Base-by-base conservation (phyloP, 2,329 filamentous ascomycete genomes). In the Arthrobotrys conoides region DNA sequence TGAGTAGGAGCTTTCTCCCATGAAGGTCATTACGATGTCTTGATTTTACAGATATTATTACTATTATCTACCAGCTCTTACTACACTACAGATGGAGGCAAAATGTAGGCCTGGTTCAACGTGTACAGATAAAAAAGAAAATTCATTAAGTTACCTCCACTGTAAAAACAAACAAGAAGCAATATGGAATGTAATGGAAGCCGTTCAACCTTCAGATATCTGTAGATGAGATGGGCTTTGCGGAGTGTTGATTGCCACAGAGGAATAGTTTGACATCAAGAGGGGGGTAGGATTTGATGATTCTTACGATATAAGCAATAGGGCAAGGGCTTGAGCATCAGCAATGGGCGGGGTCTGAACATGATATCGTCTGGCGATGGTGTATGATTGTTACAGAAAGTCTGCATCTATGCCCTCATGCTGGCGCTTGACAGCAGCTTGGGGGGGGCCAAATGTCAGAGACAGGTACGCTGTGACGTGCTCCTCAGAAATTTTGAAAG, bases 71-170 rank as follows among this genome's bases (percentile, higher is more conserved):
- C n/a, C 33, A 53, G n/a, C 72, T 57, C 36, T 61, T n/a, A 71
- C 33, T 55, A 5, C 33, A 36, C 1, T 36, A 36, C 33, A 12
- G 33, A 36, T 8, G 33, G 33, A 36, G 33, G 4, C 9, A 36
- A 4, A 36, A 49, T 55, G 57, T 53, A 51, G 33, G 61, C 53
- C 53, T 63, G 48, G 27, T 77, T 71, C 49, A 67, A 63, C 49
- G 49, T 77, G 73, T 77, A 77, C 73, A 77, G 73, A 71, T 77
- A 77, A 53, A 71, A 16, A 46, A 66, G 38, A 67, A 71, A 77
- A 61, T 63, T 33, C 30, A 71, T 59, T 22, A 76, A 49, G 67
- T 68, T 66, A 68, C 51, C 66, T 77, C 59, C 63, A 36, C 67
- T 71, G 73, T 71, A 71, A 41, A 76, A 53, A 44, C 16, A n/a